A percentile compares a stretch with the other conserved stretches of the same genome.
Conservation (phyloP, 257 asterid genomes). For the Ligustrum vulgare region DNA sequence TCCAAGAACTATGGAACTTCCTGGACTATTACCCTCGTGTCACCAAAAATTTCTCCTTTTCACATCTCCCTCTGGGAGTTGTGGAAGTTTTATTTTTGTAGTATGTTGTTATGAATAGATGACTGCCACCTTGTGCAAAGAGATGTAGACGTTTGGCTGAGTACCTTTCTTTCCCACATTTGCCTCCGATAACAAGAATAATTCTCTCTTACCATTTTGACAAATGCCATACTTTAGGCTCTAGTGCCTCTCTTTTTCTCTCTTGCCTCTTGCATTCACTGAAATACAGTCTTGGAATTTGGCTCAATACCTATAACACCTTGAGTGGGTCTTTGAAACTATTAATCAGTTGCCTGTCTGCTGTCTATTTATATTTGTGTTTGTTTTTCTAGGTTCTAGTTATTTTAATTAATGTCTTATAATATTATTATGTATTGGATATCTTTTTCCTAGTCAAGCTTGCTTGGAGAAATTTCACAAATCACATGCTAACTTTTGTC, state of each 20-base stretch:
- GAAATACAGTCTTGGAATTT: neutral
- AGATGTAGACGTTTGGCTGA: neutral
- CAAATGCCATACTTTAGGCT: neutral
- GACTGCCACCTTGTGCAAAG: neutral
- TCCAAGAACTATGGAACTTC: neutral
- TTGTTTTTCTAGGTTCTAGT: neutral
- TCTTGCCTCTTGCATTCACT: neutral
- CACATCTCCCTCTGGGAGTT: neutral
- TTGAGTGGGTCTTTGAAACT: neutral
- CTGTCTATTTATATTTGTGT: neutral
- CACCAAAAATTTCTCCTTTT: neutral
- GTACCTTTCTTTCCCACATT: neutral
- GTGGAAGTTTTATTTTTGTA: neutral
- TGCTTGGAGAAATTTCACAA: neutral
- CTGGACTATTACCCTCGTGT: neutral
- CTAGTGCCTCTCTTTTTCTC: neutral
- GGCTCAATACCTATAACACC: neutral
- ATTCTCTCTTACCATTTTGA: neutral
- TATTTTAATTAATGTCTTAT: neutral
- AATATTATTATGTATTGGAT: neutral
- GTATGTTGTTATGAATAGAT: neutral
- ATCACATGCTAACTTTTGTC: neutral
- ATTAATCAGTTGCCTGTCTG: neutral
- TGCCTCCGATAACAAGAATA: neutral
- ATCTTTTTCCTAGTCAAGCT: neutral